phyloP scores from a whole-genome alignment of 2,329 filamentous ascomycete species.

The Microsporum canis region DNA sequence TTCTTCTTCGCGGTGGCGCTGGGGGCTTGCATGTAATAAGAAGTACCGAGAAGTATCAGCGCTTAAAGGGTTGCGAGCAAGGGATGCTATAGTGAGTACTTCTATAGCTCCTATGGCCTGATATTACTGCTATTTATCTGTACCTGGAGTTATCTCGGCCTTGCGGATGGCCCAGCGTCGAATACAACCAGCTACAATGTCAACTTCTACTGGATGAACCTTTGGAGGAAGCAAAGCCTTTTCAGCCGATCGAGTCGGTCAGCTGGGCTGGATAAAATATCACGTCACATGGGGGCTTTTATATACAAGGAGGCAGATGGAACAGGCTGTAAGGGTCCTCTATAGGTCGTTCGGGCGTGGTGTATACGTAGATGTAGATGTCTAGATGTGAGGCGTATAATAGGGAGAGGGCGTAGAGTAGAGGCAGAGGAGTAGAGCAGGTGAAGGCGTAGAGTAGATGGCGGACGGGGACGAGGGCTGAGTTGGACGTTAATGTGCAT shows the following conservation, averaged over 20 bases:
- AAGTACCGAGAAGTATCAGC: background rate
- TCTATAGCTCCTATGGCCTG: too few species aligned
- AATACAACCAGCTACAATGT: background rate
- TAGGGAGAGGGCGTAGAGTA: background rate
- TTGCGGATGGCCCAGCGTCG: too few species aligned
- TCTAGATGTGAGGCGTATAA: background rate
- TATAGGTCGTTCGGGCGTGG: background rate
- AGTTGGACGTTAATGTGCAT: slow-evolving; percentile 30
- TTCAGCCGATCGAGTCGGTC: slow-evolving; percentile 1
- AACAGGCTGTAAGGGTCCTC: background rate
- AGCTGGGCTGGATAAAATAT: slow-evolving; percentile 2
- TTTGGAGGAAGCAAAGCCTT: background rate
- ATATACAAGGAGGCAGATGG: background rate
- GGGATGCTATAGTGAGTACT: too few species aligned
- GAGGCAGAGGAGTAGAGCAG: background rate
- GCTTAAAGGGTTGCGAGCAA: background rate
- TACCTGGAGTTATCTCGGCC: too few species aligned
- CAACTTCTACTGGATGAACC: background rate
- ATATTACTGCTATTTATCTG: too few species aligned
- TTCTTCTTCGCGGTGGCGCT: background rate
- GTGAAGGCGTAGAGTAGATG: background rate
- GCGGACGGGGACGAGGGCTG: background rate
- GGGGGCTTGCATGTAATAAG: background rate
- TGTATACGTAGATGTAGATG: background rate
- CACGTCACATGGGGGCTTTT: background rate